Evolutionary conservation across 2,329 filamentous ascomycete genomes (phyloP), one percentile per base, ranked within the genome.

Genomic region (Pseudonectria buxi): DNA sequence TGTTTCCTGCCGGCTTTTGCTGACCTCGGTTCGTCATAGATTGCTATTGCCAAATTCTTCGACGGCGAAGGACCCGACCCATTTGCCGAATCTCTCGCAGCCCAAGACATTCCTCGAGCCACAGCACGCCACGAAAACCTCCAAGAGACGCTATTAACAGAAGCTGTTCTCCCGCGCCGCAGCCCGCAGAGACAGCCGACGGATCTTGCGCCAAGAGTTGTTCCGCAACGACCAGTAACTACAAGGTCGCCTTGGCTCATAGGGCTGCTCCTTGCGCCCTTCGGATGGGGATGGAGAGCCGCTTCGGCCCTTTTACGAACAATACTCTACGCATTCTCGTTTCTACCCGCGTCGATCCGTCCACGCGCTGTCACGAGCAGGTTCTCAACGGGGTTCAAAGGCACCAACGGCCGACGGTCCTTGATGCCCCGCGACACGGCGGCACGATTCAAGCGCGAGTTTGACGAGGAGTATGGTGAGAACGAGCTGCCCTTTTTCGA

Each of bases 1-100:
- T 11, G n/a, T 12, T 24, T 22, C 9, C 4, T 11, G n/a, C 10
- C n/a, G 4, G n/a, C 10, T 7, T 7, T 30, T 27, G 16, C 31
- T 33, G 7, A 38, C 28, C 14, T 26, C 28, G 24, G 14, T 25
- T 29, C 9, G 10, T 11, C 37, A 4, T 56, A 95, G 82, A 95
- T 96, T 52, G 90, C 92, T 39, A 90, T 98, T 45, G 79, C 92
- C 46, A 94, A 94, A 57, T 96, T 96, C 75, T 98, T 95, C 59
- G 92, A 98, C 54, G 92, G 92, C 49, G 92, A 96, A 64, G 83
- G 83, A 4, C 76, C 87, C 32, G 86, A 94, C 57, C 83, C 78
- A 10, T 68, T 90, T 13, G 83, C 84, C 39, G 86, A 92, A 64
- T 85, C 85, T 39, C 72, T 81, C 33, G 74, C 81, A 32, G 71